Base-by-base conservation (phyloP, 176 grass and related monocot genomes). In the Elaeis guineensis region DNA sequence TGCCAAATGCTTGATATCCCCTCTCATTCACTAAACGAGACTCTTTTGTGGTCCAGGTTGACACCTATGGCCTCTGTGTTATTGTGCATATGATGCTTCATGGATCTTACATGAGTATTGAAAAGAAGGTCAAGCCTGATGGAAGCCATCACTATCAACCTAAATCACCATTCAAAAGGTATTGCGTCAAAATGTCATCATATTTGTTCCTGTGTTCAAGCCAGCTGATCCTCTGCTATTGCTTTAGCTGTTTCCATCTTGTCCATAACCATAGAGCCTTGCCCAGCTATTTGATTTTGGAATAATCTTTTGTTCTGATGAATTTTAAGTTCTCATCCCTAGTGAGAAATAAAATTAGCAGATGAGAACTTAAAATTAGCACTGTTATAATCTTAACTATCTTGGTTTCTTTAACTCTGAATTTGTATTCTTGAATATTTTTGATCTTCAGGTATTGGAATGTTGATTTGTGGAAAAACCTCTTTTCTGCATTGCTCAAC, bases 41-140 rank as follows among this genome's bases (percentile, higher is more conserved):
- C 22, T 61, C 6, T 29, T 62, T 61, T 63, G 3, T 29, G 66
- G 6, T 2, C 22, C 16, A 97, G 93, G 81, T 67, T 0, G 93
- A 97, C 63, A 83, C 81, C 4, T 97, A 81, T 60, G 84, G 79
- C 7, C 79, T 97, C 30, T 91, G 93, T 54, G 93, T 73, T 62
- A 80, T 85, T 11, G 93, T 79, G 16, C 93, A 97, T 72, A 97
- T 89, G 84, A 97, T 97, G 87, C 79, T 97, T 0, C 87, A 91
- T 30, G 87, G 87, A 25, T 16, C 55, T 21, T 57, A 29, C n/a
- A 85, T 91, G 92, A 91, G 21, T 63, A 35, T 85, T 32, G 63
- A 78, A 69, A 97, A 89, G 72, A 76, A 52, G 29, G 20, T 63
- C 32, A 70, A 64, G 32, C 39, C 66, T 16, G 84, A 76, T 54